Evolutionary conservation across 805 yeast genomes (phyloP).

Genomic region (Starmerella vitae): DNA sequence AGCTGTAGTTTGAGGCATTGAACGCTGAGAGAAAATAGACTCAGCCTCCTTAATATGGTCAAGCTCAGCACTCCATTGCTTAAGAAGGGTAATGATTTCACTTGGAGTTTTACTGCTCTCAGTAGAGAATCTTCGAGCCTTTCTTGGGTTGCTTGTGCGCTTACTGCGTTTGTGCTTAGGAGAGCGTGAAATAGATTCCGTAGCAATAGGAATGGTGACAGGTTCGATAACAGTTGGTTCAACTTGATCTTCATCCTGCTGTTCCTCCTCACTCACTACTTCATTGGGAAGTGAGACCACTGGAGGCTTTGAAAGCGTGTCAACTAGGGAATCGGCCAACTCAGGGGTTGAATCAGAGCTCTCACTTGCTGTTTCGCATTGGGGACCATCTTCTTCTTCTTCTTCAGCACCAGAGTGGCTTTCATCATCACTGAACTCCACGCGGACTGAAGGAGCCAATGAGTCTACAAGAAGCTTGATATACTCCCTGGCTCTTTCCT

Average conservation of each 20-base stretch:
- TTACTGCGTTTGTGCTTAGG: neutral
- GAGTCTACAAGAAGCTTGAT: constrained; percentile 12
- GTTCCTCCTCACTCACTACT: neutral
- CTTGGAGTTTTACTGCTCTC: neutral
- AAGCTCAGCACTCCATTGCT: constrained; percentile 6
- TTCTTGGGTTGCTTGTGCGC: neutral
- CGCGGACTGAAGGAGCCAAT: constrained; percentile 9
- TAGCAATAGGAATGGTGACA: neutral
- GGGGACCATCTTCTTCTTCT: constrained; percentile 7
- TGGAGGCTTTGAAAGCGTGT: neutral
- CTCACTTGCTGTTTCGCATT: constrained; percentile 16
- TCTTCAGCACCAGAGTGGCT: neutral
- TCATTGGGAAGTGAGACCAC: neutral
- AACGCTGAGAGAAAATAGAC: neutral
- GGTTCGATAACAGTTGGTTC: neutral
- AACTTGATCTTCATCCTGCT: neutral
- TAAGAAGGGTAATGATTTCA: constrained; percentile 3
- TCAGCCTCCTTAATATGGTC: constrained; percentile 7
- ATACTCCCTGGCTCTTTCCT: constrained; percentile 3
- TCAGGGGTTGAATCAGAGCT: neutral
- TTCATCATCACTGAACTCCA: constrained; percentile 14
- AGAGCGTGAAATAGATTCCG: neutral
- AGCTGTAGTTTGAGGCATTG: neutral
- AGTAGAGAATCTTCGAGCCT: neutral
- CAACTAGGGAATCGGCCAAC: neutral